Evolutionary conservation across 305 asterid species (phyloP).

Genomic region (Fraxinus ornus): DNA sequence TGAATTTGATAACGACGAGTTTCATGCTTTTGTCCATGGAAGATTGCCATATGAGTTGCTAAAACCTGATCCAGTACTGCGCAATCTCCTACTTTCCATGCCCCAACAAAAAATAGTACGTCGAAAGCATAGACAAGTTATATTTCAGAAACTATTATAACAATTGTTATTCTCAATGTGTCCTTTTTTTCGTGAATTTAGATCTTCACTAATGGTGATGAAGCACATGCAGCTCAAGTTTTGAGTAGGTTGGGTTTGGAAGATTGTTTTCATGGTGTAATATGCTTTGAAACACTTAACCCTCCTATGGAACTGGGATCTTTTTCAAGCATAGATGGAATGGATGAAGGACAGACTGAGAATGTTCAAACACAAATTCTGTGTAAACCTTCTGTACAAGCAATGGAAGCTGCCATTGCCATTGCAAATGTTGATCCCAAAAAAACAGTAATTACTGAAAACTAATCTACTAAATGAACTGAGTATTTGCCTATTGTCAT

Average conservation of each 20-base stretch:
- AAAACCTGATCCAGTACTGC: conserved; percentile 66
- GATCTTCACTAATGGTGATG: conserved; percentile 85
- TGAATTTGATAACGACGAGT: conserved; percentile 71
- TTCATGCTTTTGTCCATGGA: conserved; percentile 84
- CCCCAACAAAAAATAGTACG: conserved; percentile 81
- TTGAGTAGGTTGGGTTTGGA: conserved; percentile 66
- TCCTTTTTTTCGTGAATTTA: conserved; percentile 28
- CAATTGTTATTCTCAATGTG: background rate
- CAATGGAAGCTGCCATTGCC: conserved; percentile 68
- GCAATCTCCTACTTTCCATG: conserved; percentile 73
- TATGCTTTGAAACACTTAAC: conserved; percentile 88
- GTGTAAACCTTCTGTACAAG: conserved; percentile 73
- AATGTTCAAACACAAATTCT: conserved; percentile 35
- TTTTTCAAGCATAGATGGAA: conserved; percentile 11
- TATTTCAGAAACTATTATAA: background rate
- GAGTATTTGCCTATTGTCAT: background rate
- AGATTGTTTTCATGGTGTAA: conserved; percentile 83
- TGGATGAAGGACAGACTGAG: conserved; percentile 10
- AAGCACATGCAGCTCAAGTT: conserved; percentile 66
- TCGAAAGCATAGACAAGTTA: background rate
- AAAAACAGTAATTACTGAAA: conserved; percentile 48
- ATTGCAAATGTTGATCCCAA: conserved; percentile 68
- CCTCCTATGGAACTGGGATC: conserved; percentile 27
- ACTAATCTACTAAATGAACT: background rate
- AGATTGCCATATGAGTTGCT: conserved; percentile 69